Percentiles rank a stretch among this genome's conserved stretches.
phyloP scores from a whole-genome alignment of 768 basidiomycete genomes.

The Lepiota venenata region DNA sequence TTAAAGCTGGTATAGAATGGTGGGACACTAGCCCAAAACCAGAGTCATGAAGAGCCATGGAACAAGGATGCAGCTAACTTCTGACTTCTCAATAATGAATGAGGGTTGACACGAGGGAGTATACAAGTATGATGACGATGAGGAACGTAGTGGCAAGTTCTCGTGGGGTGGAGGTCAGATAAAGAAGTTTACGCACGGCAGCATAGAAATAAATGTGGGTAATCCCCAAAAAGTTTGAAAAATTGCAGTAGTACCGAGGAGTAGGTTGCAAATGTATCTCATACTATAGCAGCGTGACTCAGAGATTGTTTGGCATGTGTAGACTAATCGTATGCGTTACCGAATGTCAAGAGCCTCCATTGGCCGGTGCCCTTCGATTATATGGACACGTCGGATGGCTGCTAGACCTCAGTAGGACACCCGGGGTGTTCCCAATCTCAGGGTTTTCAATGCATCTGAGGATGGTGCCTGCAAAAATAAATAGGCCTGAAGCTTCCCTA shows the following conservation, averaged over 20 bases:
- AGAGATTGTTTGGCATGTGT: background rate
- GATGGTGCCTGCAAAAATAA: slow-evolving; percentile 11
- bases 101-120: too few relatives aligned
- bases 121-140: too few relatives aligned
- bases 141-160: too few relatives aligned
- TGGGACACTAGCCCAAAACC: too few relatives aligned
- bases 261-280: background rate
- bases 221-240: background rate
- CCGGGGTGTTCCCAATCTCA: background rate
- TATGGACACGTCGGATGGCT: background rate
- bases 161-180: background rate
- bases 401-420: background rate
- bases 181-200: background rate
- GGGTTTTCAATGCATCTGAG: slow-evolving; percentile 14
- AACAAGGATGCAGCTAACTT: too few relatives aligned
- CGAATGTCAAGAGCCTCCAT: slow-evolving; percentile 7
- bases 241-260: background rate
- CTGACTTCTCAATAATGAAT: too few relatives aligned
- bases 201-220: background rate
- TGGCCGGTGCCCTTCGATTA: background rate
- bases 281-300: too few relatives aligned
- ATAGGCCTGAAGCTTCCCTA: slow-evolving; percentile 10
- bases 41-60: too few relatives aligned
- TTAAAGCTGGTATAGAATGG: too few relatives aligned
- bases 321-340: too few relatives aligned